Percentiles rank a stretch among this genome's conserved stretches.
phyloP scores from a whole-genome alignment of 306 rosid genomes.

The Sicyos edulis region DNA sequence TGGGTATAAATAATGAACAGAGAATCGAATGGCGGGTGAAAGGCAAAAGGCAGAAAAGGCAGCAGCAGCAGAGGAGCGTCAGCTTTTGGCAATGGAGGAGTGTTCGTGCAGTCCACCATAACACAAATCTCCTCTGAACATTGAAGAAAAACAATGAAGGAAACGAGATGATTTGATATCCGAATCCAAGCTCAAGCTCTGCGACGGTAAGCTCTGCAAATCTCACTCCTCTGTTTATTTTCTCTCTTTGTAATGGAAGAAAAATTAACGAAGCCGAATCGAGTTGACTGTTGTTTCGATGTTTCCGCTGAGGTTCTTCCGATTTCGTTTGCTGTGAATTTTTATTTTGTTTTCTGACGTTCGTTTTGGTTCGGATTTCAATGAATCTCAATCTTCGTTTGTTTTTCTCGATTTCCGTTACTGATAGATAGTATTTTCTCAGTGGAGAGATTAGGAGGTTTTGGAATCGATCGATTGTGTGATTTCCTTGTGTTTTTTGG shows the following conservation, averaged over 20 bases:
- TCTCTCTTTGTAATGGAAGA: not conserved
- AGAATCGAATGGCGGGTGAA: not conserved
- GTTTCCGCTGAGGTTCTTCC: conserved; percentile 7
- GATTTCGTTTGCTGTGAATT: not conserved
- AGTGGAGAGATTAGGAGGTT: not conserved
- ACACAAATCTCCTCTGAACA: not conserved
- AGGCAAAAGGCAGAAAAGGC: not conserved
- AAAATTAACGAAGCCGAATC: not conserved
- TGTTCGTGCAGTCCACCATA: not conserved
- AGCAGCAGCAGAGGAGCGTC: not conserved
- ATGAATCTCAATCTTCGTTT: not conserved
- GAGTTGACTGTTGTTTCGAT: not conserved
- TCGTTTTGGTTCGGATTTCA: not conserved
- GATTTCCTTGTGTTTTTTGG: not conserved
- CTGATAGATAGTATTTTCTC: not conserved
- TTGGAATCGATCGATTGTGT: conserved; percentile 1
- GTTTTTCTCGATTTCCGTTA: not conserved
- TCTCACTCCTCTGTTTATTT: not conserved
- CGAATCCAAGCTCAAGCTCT: not conserved
- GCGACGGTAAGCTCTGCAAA: conserved; percentile 8
- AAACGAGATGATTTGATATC: conserved; percentile 13
- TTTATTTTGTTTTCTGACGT: not conserved
- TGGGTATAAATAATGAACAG: not conserved
- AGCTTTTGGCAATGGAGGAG: conserved; percentile 1
- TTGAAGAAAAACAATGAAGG: not conserved